Base-by-base conservation (phyloP, 2,329 filamentous ascomycete species). In the Botrytis galanthina region DNA sequence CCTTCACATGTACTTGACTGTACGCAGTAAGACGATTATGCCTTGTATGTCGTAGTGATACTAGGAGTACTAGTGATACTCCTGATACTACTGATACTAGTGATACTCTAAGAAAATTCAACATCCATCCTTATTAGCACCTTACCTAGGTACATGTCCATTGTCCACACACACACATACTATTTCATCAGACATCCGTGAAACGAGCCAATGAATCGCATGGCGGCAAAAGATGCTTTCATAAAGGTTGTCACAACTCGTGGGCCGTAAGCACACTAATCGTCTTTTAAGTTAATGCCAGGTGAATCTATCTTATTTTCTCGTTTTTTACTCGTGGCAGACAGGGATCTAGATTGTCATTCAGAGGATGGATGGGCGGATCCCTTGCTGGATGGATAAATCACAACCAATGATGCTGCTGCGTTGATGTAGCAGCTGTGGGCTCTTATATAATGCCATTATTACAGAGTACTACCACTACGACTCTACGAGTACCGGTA, bases 301-400 rank as follows among this genome's bases (percentile, higher is more conserved):
- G 63, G 63, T 67, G 63, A 37, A 54, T 54, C 64, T 68, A 29
- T 68, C 64, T 39, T 48, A 16, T 68, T 68, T 57, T 68, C 64
- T 39, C 64, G 64, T 68, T 68, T 68, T 68, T 68, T 39, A 57
- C 64, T 68, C 64, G 64, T 68, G 64, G 64, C 64, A 68, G 26
- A 22, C 64, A 68, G 48, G 64, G 64, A 54, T 68, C 46, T 6
- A 20, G 32, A 20, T 16, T 68, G 46, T n/a, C 26, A 37, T 39
- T n/a, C 32, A 67, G 14, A 22, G 62, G 42, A 46, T 64, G 4
- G 8, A n/a, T 62, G 32, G 39, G 7, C 29, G 20, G 60, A 29
- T 26, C 62, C 62, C 62, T 64, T 9, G 39, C 62, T 64, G 4
- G 39, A 32, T 14, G n/a, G 18, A 7, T 12, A 7, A 7, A 9